Evolutionary conservation across 1,284 basidiomycete genomes (phyloP).

Genomic region (Ustilago loliicola): DNA sequence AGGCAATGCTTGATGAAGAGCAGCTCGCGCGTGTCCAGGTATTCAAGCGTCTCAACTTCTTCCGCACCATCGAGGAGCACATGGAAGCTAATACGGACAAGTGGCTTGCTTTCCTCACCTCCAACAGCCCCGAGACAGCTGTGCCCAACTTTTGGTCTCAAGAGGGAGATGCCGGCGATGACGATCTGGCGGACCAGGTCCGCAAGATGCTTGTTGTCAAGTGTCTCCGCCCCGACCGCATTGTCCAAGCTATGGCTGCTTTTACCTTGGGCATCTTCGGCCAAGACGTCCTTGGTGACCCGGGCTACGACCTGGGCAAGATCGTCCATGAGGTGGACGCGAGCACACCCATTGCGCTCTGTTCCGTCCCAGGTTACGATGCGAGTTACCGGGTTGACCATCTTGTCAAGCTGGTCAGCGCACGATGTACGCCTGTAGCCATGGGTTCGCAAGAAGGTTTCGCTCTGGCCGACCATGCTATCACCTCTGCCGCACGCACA

Average conservation of each 20-base stretch:
- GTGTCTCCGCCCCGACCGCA: constrained; percentile 88
- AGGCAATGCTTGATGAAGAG: constrained; percentile 72
- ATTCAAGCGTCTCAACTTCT: constrained; percentile 74
- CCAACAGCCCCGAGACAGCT: constrained; percentile 78
- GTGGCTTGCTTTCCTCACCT: constrained; percentile 84
- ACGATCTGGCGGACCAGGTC: constrained; percentile 76
- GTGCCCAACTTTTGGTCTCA: constrained; percentile 80
- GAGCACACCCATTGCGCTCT: constrained; percentile 64
- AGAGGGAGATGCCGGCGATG: constrained; percentile 63
- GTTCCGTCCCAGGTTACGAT: constrained; percentile 68
- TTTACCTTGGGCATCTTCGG: constrained; percentile 83
- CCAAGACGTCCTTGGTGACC: constrained; percentile 77
- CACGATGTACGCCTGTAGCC: constrained; percentile 63
- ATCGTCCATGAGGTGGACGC: constrained; percentile 60
- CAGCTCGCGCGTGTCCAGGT: constrained; percentile 76
- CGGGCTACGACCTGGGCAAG: constrained; percentile 43
- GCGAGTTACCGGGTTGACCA: constrained; percentile 66
- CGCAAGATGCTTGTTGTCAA: constrained; percentile 85
- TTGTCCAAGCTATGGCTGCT: constrained; percentile 82
- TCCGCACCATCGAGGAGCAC: constrained; percentile 82
- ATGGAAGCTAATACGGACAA: constrained; percentile 77
- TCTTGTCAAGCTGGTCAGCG: constrained; percentile 55
- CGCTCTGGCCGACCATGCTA: constrained; percentile 65
- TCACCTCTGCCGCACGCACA: constrained; percentile 60
- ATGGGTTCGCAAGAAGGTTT: constrained; percentile 69